Evolutionary conservation across 1,139 yeast genomes (phyloP), one percentile per base, ranked within the genome.

Genomic region (Suhomyces wounanorum): DNA sequence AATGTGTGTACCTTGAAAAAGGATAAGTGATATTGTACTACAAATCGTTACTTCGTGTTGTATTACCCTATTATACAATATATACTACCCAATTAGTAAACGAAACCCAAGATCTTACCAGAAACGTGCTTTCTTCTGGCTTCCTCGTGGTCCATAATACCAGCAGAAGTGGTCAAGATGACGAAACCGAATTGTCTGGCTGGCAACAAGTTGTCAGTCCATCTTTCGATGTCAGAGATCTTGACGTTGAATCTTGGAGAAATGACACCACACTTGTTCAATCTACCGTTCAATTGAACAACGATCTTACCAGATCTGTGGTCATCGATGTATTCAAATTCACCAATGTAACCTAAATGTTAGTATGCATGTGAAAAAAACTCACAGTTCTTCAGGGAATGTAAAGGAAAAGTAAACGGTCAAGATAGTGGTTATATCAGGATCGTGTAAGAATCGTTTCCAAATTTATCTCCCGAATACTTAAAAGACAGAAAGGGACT

Each of bases 81-180:
- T 31, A 33, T 30, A 50, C 21, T 13, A 38, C 45, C 49, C 47
- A 46, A 25, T 53, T 58, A 59, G 83, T 92, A 92, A 61, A 92
- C 97, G 77, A 89, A 92, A 70, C 98, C 98, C 71, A 92, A 85
- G 72, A 92, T 87, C 82, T 92, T 92, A 77, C 98, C 98, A 66
- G 97, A 90, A 67, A 92, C 98, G 79, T 94, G 98, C 89, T 94
- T 94, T 87, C 98, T 89, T 86, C 97, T 91, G 67, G 99, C 99
- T 83, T 94, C 99, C 82, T 94, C 99, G 82, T 94, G 99, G 83
- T 94, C 98, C 97, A 94, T 91, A 68, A 94, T 94, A 80, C 99
- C 99, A 68, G 98, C 97, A 68, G 99, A 94, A 66, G 99, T 94
- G 76, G 99, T 92, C 72, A 92, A 85, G 75, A 92, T 88, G 70